Evolutionary conservation across 2,329 filamentous ascomycete genomes (phyloP), one percentile per base, ranked within the genome.

Genomic region (Aurifilum marmelostoma): DNA sequence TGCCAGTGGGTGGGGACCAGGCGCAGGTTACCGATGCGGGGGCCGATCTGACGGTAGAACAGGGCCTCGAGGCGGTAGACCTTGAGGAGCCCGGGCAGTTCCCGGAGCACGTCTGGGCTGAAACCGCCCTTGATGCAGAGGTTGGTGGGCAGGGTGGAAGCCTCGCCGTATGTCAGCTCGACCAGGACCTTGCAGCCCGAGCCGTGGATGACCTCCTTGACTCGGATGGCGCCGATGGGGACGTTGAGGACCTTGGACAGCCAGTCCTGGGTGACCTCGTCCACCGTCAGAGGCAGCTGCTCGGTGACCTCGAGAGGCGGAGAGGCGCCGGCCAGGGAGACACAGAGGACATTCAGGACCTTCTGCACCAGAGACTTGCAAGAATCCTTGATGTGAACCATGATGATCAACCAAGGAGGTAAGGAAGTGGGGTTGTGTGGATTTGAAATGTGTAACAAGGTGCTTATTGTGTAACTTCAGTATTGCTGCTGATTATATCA

Each of bases 81-180:
- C 1, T 52, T 47, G 47, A 69, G 59, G 27, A 69, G 63, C 21
- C 41, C 34, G 34, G 69, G 69, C 7, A 69, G 69, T 14, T 47
- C 5, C 27, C 61, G 43, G 1, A 71, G 50, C 18, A 71, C 41
- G 11, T 64, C 71, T 8, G 77, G 77, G 64, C 80, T 77, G 69
- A 81, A 81, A n/a, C 77, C 76, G 24, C 79, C 80, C 73, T 81
- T 81, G 67, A 81, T 69, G 63, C 80, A 81, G 63, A 81, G 66
- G 32, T 32, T 69, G 12, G 71, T 73, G 21, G 77, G 75, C 2
- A 58, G 63, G 1, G 37, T 50, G 1, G 73, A 65, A n/a, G 63
- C 43, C 3, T 32, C n/a, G 37, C 43, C 71, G 67, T 78, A 78
- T 1, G 73, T 73, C 43, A 79, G 37, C 21, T 69, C 65, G 39